Percentiles rank a stretch among this genome's conserved stretches.
phyloP scores from a whole-genome alignment of 2,329 filamentous ascomycete genomes.

The Calonectria pauciramosa region DNA sequence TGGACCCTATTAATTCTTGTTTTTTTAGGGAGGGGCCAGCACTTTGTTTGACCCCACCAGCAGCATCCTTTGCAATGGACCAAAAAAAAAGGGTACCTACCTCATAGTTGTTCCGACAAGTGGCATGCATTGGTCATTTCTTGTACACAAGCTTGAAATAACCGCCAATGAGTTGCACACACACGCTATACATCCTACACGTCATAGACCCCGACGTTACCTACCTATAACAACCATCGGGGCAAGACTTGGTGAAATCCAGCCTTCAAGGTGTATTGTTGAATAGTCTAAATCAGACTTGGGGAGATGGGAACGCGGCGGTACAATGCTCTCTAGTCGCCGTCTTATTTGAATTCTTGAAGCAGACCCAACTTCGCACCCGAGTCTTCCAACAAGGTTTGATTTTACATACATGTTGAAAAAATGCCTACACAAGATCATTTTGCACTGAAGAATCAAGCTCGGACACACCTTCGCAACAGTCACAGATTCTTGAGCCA shows the following conservation, averaged over 20 bases:
- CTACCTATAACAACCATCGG: neutral
- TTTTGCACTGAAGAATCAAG: neutral
- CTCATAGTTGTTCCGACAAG: too few relatives aligned
- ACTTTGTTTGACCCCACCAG: neutral
- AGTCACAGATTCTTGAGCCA: neutral
- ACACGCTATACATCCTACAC: neutral
- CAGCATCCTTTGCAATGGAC: neutral
- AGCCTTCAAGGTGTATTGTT: neutral
- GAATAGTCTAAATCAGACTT: neutral
- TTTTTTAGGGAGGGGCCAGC: neutral
- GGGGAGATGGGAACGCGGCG: neutral
- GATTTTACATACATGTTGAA: neutral
- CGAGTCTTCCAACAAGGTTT: neutral
- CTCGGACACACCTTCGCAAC: neutral
- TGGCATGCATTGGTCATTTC: neutral
- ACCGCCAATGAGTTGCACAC: neutral
- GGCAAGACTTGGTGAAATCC: neutral
- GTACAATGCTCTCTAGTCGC: neutral
- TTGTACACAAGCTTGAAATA: neutral
- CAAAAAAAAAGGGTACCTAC: neutral
- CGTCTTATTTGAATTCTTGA: neutral
- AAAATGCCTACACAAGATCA: neutral
- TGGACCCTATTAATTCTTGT: neutral
- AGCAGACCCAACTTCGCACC: neutral
- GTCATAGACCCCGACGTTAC: neutral